These are phyloP conservation scores for Globisporangium parvum DNA, from an alignment of 352 stramenopile species.

Conservation along the genomic window DNA sequence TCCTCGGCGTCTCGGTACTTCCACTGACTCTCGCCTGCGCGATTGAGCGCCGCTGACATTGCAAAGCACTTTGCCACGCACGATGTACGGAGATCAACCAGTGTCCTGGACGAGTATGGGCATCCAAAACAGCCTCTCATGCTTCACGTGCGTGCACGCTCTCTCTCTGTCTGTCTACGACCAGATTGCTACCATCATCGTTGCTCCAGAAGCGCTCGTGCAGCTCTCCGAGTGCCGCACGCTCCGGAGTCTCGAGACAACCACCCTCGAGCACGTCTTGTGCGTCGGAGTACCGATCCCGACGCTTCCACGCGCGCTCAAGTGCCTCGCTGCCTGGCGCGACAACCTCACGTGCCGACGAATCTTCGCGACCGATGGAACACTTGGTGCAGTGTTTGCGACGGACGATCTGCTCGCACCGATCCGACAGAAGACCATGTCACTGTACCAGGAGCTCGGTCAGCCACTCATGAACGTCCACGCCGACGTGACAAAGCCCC, in stretches of 20 bases:
- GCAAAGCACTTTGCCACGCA: conserved; percentile 7
- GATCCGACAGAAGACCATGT: conserved; percentile 5
- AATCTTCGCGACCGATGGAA: neutral
- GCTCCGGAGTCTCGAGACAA: conserved; percentile 5
- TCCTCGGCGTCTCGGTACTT: conserved; percentile 10
- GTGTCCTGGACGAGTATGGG: no score
- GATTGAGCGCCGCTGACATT: neutral
- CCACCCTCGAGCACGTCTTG: conserved; percentile 3
- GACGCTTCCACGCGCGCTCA: conserved; percentile 6
- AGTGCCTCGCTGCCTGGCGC: conserved; percentile 8
- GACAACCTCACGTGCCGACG: conserved; percentile 1
- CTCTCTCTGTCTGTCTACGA: neutral
- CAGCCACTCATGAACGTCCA: conserved; percentile 1
- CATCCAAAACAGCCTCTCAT: neutral
- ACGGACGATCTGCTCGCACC: conserved; percentile 8
- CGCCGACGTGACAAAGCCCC: neutral
- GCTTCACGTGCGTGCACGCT: no score
- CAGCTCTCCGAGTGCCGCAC: conserved; percentile 11
- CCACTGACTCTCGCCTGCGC: conserved; percentile 1
- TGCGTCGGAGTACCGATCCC: conserved; percentile 7
- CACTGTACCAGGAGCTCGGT: conserved; percentile 9
- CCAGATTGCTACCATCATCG: conserved; percentile 8
- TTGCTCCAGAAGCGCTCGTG: neutral
- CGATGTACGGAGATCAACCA: neutral
- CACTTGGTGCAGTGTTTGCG: conserved; percentile 4